A percentile compares a stretch with the other conserved stretches of the same genome.
Evolutionary conservation across 352 stramenopile genomes (phyloP).

Genomic region (Globisporangium canariense): DNA sequence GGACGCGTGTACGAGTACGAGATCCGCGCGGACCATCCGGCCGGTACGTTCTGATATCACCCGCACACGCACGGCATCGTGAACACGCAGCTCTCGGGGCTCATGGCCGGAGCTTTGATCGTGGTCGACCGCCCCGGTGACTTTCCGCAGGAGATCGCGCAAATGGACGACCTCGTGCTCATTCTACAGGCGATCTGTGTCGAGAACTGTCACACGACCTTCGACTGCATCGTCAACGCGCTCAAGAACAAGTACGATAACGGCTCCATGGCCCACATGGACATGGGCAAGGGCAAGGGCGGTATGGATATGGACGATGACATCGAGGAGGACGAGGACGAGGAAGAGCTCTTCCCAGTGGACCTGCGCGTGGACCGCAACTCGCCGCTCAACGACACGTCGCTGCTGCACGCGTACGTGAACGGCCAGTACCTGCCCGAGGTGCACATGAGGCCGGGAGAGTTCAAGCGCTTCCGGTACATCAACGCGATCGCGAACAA

Average conservation of each 20-base stretch:
- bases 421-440: slow-evolving; percentile 72
- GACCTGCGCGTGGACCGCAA: slow-evolving; percentile 36
- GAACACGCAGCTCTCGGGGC: slow-evolving; percentile 69
- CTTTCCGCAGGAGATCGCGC: slow-evolving; percentile 42
- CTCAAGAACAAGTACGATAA: slow-evolving; percentile 51
- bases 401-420: slow-evolving; percentile 62
- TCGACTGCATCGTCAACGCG: slow-evolving; percentile 54
- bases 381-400: slow-evolving; percentile 68
- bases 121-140: slow-evolving; percentile 57
- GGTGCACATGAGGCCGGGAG: slow-evolving; percentile 40
- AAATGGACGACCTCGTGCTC: slow-evolving; percentile 64
- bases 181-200: slow-evolving; percentile 69
- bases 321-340: slow-evolving; percentile 17
- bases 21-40: slow-evolving; percentile 63
- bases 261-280: slow-evolving; percentile 10
- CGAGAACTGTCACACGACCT: slow-evolving; percentile 59
- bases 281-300: slow-evolving; percentile 11
- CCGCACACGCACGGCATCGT: slow-evolving; percentile 69
- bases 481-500: slow-evolving; percentile 85
- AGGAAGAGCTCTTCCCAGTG: slow-evolving; percentile 33
- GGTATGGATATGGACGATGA: slow-evolving; percentile 25
- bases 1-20: slow-evolving; percentile 59
- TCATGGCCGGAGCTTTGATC: slow-evolving; percentile 70
- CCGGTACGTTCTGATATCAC: slow-evolving; percentile 82
- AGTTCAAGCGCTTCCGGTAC: slow-evolving; percentile 67